These are phyloP conservation scores for Paramecium caudatum DNA, from an alignment of 73 alveolate species.

Conservation along the genomic window DNA sequence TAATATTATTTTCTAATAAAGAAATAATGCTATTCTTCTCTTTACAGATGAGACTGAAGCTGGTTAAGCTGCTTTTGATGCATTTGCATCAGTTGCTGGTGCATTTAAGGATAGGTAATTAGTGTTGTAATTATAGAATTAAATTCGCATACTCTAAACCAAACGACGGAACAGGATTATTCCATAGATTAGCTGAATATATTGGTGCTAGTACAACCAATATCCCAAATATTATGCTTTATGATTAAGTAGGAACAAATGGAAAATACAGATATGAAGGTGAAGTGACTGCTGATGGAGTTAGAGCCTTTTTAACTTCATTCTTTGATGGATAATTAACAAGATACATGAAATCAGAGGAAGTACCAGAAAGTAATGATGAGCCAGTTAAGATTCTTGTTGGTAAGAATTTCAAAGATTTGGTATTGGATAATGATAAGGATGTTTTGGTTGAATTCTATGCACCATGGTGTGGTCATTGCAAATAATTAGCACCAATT, in stretches of 20 bases:
- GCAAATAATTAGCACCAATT: slow-evolving; percentile 97
- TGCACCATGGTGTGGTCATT: slow-evolving; percentile 99
- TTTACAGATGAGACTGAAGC: slow-evolving; percentile 86
- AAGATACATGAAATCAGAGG: slow-evolving; percentile 92
- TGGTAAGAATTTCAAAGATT: slow-evolving; percentile 92
- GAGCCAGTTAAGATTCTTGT: slow-evolving; percentile 94
- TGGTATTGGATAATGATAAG: slow-evolving; percentile 87
- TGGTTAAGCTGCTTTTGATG: slow-evolving; percentile 78
- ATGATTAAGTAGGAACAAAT: slow-evolving; percentile 84
- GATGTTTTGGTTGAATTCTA: slow-evolving; percentile 97
- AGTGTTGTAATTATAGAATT: slow-evolving; percentile 12
- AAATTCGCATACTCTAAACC: slow-evolving; percentile 86
- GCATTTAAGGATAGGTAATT: slow-evolving; percentile 80
- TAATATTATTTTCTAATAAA: slow-evolving; percentile 89
- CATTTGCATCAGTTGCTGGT: slow-evolving; percentile 85
- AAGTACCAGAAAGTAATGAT: slow-evolving; percentile 88
- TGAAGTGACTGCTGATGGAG: slow-evolving; percentile 80
- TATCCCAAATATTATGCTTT: slow-evolving; percentile 86
- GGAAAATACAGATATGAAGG: slow-evolving; percentile 84
- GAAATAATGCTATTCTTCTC: slow-evolving; percentile 90
- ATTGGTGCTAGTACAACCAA: slow-evolving; percentile 84
- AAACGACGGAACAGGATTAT: slow-evolving; percentile 84
- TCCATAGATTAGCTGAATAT: slow-evolving; percentile 89
- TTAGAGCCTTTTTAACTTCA: slow-evolving; percentile 80
- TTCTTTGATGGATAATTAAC: slow-evolving; percentile 84